phyloP scores from a whole-genome alignment of 345 rosid genomes.

The Hibiscus tridactylites region DNA sequence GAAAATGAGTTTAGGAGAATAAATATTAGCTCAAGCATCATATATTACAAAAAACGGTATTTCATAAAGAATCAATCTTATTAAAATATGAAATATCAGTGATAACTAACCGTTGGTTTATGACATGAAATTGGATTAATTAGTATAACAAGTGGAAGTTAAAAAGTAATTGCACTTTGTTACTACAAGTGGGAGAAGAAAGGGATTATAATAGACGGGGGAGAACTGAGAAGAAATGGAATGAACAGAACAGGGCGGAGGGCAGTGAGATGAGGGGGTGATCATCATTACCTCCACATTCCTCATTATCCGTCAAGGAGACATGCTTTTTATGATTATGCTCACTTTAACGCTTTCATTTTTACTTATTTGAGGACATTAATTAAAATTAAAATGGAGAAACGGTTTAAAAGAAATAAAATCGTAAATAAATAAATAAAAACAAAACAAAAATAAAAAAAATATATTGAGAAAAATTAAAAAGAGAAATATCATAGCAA shows the following conservation, averaged over 20 bases:
- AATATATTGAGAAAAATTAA: no score
- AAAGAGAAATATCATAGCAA: no score
- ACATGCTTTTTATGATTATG: conserved; percentile 7
- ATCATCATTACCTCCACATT: conserved; percentile 18
- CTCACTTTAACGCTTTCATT: background rate
- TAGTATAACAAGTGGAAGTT: background rate
- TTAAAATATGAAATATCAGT: no score
- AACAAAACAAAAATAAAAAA: no score
- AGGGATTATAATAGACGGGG: background rate
- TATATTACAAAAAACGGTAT: background rate
- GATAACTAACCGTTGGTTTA: background rate
- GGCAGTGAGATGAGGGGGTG: background rate
- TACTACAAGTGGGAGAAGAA: background rate
- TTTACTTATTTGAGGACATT: no score
- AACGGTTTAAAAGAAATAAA: no score
- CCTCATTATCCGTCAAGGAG: conserved; percentile 18
- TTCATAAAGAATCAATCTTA: no score
- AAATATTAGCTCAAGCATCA: background rate
- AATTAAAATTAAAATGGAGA: no score
- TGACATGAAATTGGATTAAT: background rate
- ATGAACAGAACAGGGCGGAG: background rate
- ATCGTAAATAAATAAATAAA: no score
- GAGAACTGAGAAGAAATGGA: background rate
- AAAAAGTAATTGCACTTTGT: background rate
- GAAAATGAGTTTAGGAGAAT: background rate